Evolutionary conservation across 2,329 filamentous ascomycete genomes (phyloP).

Genomic region (Diaporthe sp.): DNA sequence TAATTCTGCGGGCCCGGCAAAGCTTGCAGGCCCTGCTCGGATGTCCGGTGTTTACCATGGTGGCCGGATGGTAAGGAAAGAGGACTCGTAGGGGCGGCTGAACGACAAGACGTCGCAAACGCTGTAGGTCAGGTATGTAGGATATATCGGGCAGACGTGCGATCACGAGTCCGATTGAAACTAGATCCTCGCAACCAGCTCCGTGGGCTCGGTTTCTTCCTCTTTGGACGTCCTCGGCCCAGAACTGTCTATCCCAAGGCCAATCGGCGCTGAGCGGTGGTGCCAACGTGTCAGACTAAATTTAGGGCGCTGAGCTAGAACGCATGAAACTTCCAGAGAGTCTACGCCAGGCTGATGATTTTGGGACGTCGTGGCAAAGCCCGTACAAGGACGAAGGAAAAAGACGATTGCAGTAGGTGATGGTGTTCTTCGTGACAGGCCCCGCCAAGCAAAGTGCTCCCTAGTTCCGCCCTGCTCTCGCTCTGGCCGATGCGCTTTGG

Average conservation of each 20-base stretch:
- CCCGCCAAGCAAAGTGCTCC: constrained; percentile 4
- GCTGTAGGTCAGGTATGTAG: constrained; percentile 2
- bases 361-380: constrained; percentile 7
- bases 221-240: constrained; percentile 1
- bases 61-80: background rate
- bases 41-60: constrained; percentile 47
- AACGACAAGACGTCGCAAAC: constrained; percentile 13
- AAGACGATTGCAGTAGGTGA: constrained; percentile 18
- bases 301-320: constrained; percentile 13
- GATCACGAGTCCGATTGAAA: constrained; percentile 1
- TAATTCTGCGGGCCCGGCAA: constrained; percentile 45
- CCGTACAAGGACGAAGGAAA: background rate
- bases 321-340: constrained; percentile 24
- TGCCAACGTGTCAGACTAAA: constrained; percentile 28
- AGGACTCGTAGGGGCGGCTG: background rate
- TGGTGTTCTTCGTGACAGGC: constrained; percentile 13
- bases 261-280: background rate
- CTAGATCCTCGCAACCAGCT: constrained; percentile 11
- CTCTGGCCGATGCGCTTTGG: constrained; percentile 19
- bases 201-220: background rate
- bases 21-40: constrained; percentile 46
- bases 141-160: constrained; percentile 24
- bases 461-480: constrained; percentile 22
- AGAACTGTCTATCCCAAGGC: background rate
- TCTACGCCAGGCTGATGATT: background rate